Evolutionary conservation across 352 stramenopile species (phyloP).

Genomic region (Globisporangium viniferum): DNA sequence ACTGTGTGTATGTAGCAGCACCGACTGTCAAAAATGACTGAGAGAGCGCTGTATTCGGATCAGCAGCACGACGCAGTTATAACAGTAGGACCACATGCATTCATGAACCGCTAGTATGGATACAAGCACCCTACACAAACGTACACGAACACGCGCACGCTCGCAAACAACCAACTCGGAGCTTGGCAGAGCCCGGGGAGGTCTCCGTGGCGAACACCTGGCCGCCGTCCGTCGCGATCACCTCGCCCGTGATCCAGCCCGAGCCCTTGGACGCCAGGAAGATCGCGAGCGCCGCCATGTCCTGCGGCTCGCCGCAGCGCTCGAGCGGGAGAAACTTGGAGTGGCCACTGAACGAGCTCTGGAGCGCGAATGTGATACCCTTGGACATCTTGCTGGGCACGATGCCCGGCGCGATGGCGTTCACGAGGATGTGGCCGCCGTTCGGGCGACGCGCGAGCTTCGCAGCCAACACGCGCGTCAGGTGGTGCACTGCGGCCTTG

Average conservation of each 20-base stretch:
- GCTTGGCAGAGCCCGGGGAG: slow-evolving; percentile 1
- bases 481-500: no score
- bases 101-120: neutral
- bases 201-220: no score
- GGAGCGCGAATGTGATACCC: slow-evolving; percentile 8
- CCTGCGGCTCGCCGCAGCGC: slow-evolving; percentile 62
- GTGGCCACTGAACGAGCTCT: slow-evolving; percentile 56
- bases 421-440: no score
- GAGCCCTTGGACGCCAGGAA: no score
- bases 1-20: neutral
- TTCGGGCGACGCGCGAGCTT: no score
- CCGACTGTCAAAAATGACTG: neutral
- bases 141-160: neutral
- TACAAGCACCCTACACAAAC: neutral
- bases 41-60: slow-evolving; percentile 5
- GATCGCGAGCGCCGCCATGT: no score
- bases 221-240: no score
- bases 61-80: neutral
- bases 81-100: neutral
- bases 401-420: no score
- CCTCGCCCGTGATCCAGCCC: no score
- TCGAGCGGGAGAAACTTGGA: slow-evolving; percentile 71
- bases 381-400: no score
- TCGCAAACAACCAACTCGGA: neutral
- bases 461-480: no score